A percentile compares a stretch with the other conserved stretches of the same genome.
These are phyloP conservation scores for Myriosclerotinia duriaeana DNA, from an alignment of 2,329 filamentous ascomycete species.

Conservation along the genomic window DNA sequence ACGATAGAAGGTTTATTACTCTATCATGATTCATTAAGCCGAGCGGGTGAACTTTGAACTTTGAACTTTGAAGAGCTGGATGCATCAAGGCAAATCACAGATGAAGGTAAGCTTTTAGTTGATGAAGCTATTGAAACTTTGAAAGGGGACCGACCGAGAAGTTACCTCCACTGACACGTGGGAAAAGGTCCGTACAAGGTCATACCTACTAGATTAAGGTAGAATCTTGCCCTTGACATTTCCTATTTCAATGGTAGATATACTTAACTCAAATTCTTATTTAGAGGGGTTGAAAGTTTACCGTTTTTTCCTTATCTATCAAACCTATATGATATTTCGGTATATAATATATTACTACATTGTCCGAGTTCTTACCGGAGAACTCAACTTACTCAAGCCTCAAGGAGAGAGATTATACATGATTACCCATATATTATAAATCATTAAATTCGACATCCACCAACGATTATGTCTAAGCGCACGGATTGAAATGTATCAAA, in stretches of 20 bases:
- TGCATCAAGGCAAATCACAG: not conserved
- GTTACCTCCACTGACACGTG: conserved; percentile 14
- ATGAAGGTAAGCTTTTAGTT: conserved; percentile 1
- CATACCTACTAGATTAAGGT: not conserved
- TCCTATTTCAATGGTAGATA: not conserved
- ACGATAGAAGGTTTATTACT: not conserved
- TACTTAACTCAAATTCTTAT: too few relatives aligned
- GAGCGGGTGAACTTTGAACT: not conserved
- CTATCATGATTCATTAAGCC: conserved; percentile 8
- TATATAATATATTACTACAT: not conserved
- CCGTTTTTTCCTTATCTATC: conserved; percentile 8
- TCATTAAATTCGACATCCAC: not conserved
- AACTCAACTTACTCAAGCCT: too few relatives aligned
- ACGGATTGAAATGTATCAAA: conserved; percentile 3
- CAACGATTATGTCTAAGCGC: not conserved
- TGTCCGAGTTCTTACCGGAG: not conserved
- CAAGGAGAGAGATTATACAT: too few relatives aligned
- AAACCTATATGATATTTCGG: not conserved
- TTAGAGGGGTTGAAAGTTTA: conserved; percentile 9
- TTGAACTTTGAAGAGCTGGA: not conserved
- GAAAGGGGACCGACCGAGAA: not conserved
- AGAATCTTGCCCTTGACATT: not conserved
- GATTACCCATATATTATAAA: too few relatives aligned
- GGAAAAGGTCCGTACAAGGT: conserved; percentile 18
- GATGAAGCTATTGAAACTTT: not conserved